Evolutionary conservation across 352 stramenopile species (phyloP), one percentile per base, ranked within the genome.

Genomic region (Phytophthora pistaciae): DNA sequence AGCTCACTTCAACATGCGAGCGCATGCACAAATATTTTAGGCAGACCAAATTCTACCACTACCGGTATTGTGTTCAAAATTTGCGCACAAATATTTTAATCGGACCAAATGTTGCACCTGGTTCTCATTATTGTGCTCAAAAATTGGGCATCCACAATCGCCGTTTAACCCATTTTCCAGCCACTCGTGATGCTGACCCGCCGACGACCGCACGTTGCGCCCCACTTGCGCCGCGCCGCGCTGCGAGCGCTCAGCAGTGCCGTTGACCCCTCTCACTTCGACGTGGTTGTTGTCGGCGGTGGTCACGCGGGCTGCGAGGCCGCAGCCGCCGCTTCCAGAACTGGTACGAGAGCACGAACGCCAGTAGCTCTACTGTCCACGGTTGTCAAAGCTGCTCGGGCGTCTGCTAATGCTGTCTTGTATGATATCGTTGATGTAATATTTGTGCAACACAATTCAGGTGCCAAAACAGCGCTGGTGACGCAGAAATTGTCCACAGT

Each of bases 401-500:
- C 31, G 16, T 42, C 4, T 42, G 3, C 36, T 42, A 67, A 66
- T 5, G 21, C 4, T 13, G 29, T 56, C 59, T 56, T 60, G 4
- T 25, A 54, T 46, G 2, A 23, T 31, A 11, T 64, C 40, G 13
- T n/a, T 48, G 14, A 1, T 21, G 40, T 16, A 48, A 5, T 31
- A 33, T 53, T 56, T 64, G 1, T 53, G 46, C 29, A 58, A 66
- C 29, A 23, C 46, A 60, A 65, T 56, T 60, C 70, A 93, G 98
- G 98, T 25, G 97, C 97, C 9, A 92, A 87, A 48, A 99, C 98
- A 3, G 92, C 97, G 5, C 84, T 99, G 9, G 82, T 99, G 52
- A 99, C 97, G 44, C 97, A 95, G 75, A 98, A 98, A 68, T 77
- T 98, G 14, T 88, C 97, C 40, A 99, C 96, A 11, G 81, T 99